Evolutionary conservation across 345 rosid genomes (phyloP).

Genomic region (Eucalyptus fibrosa): DNA sequence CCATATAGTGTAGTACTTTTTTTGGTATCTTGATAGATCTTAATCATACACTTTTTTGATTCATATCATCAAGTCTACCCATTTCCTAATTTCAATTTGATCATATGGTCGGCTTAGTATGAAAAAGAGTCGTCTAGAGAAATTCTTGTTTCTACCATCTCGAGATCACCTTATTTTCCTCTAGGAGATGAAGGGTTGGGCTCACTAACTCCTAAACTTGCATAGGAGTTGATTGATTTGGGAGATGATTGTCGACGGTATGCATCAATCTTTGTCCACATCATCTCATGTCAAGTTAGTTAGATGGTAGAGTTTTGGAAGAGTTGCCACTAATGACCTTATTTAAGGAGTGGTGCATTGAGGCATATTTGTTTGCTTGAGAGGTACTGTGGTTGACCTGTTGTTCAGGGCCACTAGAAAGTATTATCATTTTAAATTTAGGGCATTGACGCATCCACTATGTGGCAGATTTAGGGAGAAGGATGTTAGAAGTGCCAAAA

Average conservation of each 20-base stretch:
- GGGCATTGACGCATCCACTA: not conserved
- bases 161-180: not conserved
- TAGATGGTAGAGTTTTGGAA: not conserved
- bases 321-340: not conserved
- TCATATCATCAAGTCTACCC: not conserved
- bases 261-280: not conserved
- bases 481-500: no score
- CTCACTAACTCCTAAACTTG: not conserved
- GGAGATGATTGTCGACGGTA: not conserved
- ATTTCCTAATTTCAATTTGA: not conserved
- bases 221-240: not conserved
- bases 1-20: not conserved
- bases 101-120: not conserved
- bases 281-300: not conserved
- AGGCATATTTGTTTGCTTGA: not conserved
- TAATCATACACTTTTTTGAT: not conserved
- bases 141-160: not conserved
- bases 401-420: not conserved
- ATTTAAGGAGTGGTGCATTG: not conserved
- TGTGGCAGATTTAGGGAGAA: constrained; percentile 7
- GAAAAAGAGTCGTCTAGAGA: not conserved
- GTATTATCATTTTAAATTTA: constrained; percentile 42
- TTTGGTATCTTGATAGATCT: not conserved
- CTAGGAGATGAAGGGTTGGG: not conserved
- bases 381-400: not conserved